Evolutionary conservation across 2,329 filamentous ascomycete species (phyloP).

Genomic region (Pestalotiopsis sp.): DNA sequence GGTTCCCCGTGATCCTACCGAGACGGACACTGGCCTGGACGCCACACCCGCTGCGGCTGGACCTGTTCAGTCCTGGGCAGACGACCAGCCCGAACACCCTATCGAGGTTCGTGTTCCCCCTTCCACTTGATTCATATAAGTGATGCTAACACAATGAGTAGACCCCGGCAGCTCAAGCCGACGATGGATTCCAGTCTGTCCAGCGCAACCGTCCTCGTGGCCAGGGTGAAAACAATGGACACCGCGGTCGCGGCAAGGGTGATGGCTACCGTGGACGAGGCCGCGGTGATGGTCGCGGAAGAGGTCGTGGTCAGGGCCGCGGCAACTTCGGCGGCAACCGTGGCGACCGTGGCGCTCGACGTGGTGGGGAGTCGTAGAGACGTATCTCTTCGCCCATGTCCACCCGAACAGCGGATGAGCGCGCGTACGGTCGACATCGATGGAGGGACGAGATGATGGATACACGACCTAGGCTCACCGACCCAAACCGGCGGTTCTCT

Average conservation of each 20-base stretch:
- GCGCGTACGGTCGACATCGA: background rate
- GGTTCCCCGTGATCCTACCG: conserved; percentile 71
- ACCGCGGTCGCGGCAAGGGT: conserved; percentile 20
- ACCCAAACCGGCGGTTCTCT: background rate
- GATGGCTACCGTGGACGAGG: conserved; percentile 31
- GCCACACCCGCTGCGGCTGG: conserved; percentile 61
- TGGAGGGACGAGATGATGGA: background rate
- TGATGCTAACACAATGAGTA: conserved; percentile 10
- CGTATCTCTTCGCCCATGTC: conserved; percentile 21
- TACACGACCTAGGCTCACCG: background rate
- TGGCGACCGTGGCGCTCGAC: conserved; percentile 26
- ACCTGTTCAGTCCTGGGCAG: conserved; percentile 76
- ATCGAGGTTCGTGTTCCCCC: conserved; percentile 41
- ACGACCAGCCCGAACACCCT: conserved; percentile 68
- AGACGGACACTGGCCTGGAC: conserved; percentile 70
- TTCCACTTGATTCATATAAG: background rate
- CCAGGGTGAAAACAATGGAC: conserved; percentile 30
- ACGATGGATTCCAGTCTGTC: conserved; percentile 36
- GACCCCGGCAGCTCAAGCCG: conserved; percentile 26
- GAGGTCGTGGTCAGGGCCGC: conserved; percentile 31
- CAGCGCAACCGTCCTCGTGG: conserved; percentile 35
- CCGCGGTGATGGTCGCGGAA: conserved; percentile 28
- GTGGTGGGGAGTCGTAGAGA: conserved; percentile 34
- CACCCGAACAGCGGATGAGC: conserved; percentile 12
- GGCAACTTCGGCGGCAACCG: conserved; percentile 26